phyloP scores from a whole-genome alignment of 2,329 filamentous ascomycete genomes.

The Thielaviopsis punctulata region DNA sequence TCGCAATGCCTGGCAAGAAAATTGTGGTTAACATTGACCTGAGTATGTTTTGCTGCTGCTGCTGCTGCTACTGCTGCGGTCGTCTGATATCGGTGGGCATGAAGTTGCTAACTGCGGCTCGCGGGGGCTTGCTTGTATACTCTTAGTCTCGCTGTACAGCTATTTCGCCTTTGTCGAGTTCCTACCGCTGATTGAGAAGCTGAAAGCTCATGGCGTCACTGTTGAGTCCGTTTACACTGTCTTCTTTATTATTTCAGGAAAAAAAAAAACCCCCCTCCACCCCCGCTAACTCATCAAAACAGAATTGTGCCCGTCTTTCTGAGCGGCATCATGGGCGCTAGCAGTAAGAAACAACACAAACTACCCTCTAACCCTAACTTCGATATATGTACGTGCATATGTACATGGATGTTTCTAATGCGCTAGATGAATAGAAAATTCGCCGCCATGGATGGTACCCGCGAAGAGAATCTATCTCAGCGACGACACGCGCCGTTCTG shows the following conservation, averaged over 20 bases:
- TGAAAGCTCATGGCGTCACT: conserved; percentile 41
- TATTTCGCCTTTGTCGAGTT: conserved; percentile 42
- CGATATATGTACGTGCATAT: too few relatives aligned
- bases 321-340: conserved; percentile 44
- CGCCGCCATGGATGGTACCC: conserved; percentile 54
- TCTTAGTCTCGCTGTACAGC: conserved; percentile 45
- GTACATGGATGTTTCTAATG: too few relatives aligned
- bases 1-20: conserved; percentile 3
- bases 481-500: conserved; percentile 25
- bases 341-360: conserved; percentile 23
- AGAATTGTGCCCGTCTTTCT: conserved; percentile 59
- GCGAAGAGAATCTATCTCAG: conserved; percentile 45
- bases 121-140: too few relatives aligned
- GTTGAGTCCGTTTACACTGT: conserved; percentile 38
- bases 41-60: neutral
- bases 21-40: conserved; percentile 2
- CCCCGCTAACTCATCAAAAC: neutral
- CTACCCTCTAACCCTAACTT: too few relatives aligned
- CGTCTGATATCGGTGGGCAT: too few relatives aligned
- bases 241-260: neutral
- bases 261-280: neutral
- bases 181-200: conserved; percentile 32
- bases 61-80: too few relatives aligned
- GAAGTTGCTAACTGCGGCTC: too few relatives aligned
- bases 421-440: conserved; percentile 43